These are phyloP conservation scores for sorghum (Sorghum bicolor) DNA, from an alignment of 176 grass and related monocot species.

Conservation along the genomic window Sorghum_bicolor_NCBIv3 NC_012872.2:63408001-63408500, in stretches of 20 bases:
- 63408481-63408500: too few relatives aligned
- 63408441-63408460: too few relatives aligned
- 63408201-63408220: not conserved
- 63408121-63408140: constrained; percentile 8
- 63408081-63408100: not conserved
- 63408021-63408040: constrained; percentile 48
- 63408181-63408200: constrained; percentile 6
- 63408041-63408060: constrained; percentile 37
- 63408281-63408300: not conserved
- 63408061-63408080: constrained; percentile 52
- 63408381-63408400: too few relatives aligned
- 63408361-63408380: too few relatives aligned
- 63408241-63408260: not conserved
- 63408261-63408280: not conserved
- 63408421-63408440: too few relatives aligned
- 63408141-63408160: constrained; percentile 2
- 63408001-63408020: constrained; percentile 46
- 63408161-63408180: constrained; percentile 2
- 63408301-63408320: not conserved
- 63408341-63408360: not conserved
- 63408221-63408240: not conserved
- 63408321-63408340: not conserved
- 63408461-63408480: too few relatives aligned
- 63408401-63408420: too few relatives aligned
- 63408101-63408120: not conserved